Conservation (phyloP, 176 grass and related monocot genomes). For the Saccharum spontaneum region DNA sequence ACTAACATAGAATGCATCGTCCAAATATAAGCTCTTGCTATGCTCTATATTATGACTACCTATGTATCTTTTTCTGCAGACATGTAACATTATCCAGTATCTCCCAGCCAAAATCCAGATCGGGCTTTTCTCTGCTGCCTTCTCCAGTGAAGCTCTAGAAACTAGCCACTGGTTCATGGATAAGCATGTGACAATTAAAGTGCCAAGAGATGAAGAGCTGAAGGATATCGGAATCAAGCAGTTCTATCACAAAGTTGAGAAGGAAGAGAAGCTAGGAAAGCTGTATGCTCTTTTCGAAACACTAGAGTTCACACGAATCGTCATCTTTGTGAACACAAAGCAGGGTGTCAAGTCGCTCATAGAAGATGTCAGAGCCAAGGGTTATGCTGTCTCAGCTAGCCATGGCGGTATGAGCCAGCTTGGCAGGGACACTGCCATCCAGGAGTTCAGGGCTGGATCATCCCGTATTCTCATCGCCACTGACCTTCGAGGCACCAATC, state of each 20-base stretch:
- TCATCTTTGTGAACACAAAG: slow-evolving; percentile 61
- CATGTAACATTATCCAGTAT: slow-evolving; percentile 55
- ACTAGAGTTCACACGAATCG: slow-evolving; percentile 13
- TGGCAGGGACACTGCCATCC: slow-evolving; percentile 50
- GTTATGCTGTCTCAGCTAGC: slow-evolving; percentile 47
- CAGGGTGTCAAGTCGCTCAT: slow-evolving; percentile 37
- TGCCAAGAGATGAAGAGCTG: slow-evolving; percentile 63
- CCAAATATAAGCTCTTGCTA: background rate
- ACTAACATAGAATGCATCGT: background rate
- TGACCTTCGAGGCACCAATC: slow-evolving; percentile 41
- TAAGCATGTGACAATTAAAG: slow-evolving; percentile 44
- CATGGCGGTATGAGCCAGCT: slow-evolving; percentile 62
- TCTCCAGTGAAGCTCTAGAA: slow-evolving; percentile 58
- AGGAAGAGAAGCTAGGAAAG: slow-evolving; percentile 62
- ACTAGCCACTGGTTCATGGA: slow-evolving; percentile 58
- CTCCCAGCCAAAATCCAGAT: slow-evolving; percentile 58
- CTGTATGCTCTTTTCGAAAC: slow-evolving; percentile 47
- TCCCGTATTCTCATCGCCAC: slow-evolving; percentile 51
- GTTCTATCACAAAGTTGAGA: slow-evolving; percentile 57
- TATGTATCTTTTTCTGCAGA: slow-evolving; percentile 38
- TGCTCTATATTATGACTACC: background rate
- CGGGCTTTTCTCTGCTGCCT: slow-evolving; percentile 57
- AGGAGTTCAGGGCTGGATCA: slow-evolving; percentile 53
- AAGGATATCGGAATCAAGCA: slow-evolving; percentile 35
- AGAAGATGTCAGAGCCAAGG: slow-evolving; percentile 39